Conservation (phyloP, 805 yeast species). For the Wickerhamiella azymoides region DNA sequence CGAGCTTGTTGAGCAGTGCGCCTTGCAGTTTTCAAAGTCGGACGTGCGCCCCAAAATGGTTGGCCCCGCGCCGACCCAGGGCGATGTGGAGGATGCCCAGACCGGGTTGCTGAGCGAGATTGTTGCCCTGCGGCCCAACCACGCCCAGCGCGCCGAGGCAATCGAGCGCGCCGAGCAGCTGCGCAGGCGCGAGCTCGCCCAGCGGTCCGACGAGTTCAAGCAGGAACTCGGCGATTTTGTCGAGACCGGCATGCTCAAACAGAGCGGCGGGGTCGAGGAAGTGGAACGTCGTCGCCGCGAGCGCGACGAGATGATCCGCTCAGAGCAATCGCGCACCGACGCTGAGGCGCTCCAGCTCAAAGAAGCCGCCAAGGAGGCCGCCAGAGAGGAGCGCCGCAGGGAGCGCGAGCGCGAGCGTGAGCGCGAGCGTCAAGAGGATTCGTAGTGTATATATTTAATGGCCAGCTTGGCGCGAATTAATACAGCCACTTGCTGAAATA, state of each 20-base stretch:
- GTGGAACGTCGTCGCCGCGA: constrained; percentile 51
- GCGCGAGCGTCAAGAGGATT: too few species aligned
- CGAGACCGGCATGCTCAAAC: constrained; percentile 58
- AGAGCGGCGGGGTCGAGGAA: constrained; percentile 82
- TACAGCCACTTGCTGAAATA: too few species aligned
- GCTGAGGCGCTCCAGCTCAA: not conserved
- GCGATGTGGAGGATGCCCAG: constrained; percentile 13
- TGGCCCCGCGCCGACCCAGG: constrained; percentile 20
- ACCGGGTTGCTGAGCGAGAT: constrained; percentile 77
- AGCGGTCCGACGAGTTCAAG: constrained; percentile 54
- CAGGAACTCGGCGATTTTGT: constrained; percentile 81
- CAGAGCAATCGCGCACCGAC: constrained; percentile 25
- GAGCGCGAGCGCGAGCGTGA: constrained; percentile 1
- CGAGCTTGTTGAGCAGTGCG: constrained; percentile 51
- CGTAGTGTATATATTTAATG: too few species aligned
- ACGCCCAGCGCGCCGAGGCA: constrained; percentile 74
- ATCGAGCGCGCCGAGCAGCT: constrained; percentile 74
- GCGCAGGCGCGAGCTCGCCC: constrained; percentile 54
- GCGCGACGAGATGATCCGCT: constrained; percentile 56
- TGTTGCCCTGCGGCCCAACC: constrained; percentile 65
- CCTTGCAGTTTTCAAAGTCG: constrained; percentile 18
- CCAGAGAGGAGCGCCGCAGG: constrained; percentile 15
- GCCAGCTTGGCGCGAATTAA: too few species aligned
- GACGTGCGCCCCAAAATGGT: constrained; percentile 31
- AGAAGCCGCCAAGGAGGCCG: constrained; percentile 17